Conservation (phyloP, 805 yeast genomes). For the Wickerhamiella alocasiicola region DNA sequence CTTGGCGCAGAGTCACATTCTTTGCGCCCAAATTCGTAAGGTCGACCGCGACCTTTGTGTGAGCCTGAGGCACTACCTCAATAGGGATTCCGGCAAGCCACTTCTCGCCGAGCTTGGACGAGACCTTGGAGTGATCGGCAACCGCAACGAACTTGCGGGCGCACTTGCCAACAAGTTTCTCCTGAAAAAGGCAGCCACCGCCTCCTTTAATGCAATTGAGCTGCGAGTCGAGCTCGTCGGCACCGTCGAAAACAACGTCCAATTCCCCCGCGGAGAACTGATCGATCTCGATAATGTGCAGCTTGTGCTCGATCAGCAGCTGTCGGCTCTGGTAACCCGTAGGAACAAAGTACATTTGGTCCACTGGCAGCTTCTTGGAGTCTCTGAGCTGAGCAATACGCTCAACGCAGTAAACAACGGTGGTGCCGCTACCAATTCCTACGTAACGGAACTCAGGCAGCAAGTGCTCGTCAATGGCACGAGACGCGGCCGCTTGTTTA, state of each 20-base stretch:
- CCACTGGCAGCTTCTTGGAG: conserved; percentile 31
- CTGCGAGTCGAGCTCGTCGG: conserved; percentile 81
- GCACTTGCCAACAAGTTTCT: conserved; percentile 78
- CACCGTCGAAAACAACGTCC: conserved; percentile 96
- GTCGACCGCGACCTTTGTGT: conserved; percentile 59
- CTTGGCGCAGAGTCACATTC: conserved; percentile 59
- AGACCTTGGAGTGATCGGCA: conserved; percentile 82
- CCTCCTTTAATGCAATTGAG: conserved; percentile 94
- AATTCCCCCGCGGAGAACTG: conserved; percentile 51
- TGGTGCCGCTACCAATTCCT: conserved; percentile 95
- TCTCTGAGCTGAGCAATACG: conserved; percentile 57
- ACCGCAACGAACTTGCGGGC: conserved; percentile 70
- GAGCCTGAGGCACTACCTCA: conserved; percentile 85
- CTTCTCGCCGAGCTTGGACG: conserved; percentile 55
- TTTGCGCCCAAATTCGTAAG: conserved; percentile 52
- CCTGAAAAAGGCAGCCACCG: conserved; percentile 96
- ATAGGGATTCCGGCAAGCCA: conserved; percentile 94
- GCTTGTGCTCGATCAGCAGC: conserved; percentile 69
- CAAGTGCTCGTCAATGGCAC: conserved; percentile 82
- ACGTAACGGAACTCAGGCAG: conserved; percentile 56
- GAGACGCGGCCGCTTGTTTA: conserved; percentile 80
- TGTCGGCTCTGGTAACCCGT: conserved; percentile 94
- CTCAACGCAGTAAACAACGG: conserved; percentile 95
- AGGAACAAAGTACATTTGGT: conserved; percentile 66
- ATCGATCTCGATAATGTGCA: conserved; percentile 68